Base-by-base conservation (phyloP, 164 flowering plant genomes). In the Umbellularia californica region DNA sequence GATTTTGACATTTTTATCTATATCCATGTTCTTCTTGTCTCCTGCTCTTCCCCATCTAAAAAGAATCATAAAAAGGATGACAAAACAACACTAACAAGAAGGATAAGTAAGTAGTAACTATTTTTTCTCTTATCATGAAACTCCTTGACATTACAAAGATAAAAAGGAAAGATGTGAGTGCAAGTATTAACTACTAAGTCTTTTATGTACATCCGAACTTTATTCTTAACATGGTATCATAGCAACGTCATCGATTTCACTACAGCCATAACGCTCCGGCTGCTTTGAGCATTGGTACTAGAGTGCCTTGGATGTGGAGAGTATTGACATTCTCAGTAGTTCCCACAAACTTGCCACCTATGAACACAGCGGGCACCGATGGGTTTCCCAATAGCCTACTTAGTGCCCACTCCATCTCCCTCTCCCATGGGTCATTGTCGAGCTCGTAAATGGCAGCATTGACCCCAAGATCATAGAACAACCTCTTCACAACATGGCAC, bases 231-330 rank as follows among this genome's bases (percentile, higher is more conserved):
- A 12, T 64, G 33, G 20, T 24, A 51, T 52, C 10, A 70, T 25
- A 70, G 23, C 33, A 70, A 27, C 3, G 12, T 33, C 10, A 35
- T 3, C 3, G 13, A 22, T 22, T 12, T 64, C 24, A 20, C 13
- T 33, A 82, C 24, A 85, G 82, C 85, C 85, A 83, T 1, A 85
- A 71, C 2, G 84, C 84, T 50, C 86, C 84, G 6, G 81, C 86
- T 62, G 72, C 73, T 73, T 75, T 84, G 65, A 84, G 84, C 81
- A 82, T 75, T 50, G 74, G 82, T 2, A 78, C 79, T 23, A 84
- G 79, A 27, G 81, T 72, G 20, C 87, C 85, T 58, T 74, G 66
- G 50, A 84, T 79, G 22, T 84, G 87, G 3, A 77, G 85, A 27
- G 81, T 63, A 83, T 80, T 80, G 67, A 84, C 78, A 2, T 75